phyloP scores from a whole-genome alignment of 2,329 filamentous ascomycete species.

The Aspergillus floridensis region DNA sequence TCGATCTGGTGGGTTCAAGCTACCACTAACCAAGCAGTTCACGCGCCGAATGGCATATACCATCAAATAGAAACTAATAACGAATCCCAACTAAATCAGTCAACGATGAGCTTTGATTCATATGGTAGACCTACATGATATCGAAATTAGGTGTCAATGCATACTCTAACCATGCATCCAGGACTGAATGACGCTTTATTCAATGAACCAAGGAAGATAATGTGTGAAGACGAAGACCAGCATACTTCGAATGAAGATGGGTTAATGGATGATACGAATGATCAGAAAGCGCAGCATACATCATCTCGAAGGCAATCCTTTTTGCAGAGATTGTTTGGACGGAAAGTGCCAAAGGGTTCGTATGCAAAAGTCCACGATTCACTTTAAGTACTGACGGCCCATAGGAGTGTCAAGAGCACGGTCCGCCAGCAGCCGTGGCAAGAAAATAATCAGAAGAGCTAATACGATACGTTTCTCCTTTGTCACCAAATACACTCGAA shows the following conservation, averaged over 20 bases:
- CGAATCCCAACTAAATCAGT: slow-evolving; percentile 8
- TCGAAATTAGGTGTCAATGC: background rate
- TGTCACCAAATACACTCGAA: slow-evolving; percentile 22
- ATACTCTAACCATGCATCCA: slow-evolving; percentile 1
- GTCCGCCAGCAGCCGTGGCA: slow-evolving; percentile 22
- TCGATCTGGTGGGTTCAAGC: background rate
- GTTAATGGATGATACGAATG: slow-evolving; percentile 7
- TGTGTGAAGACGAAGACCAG: slow-evolving; percentile 23
- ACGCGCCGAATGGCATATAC: slow-evolving; percentile 27
- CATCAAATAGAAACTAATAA: slow-evolving; percentile 14
- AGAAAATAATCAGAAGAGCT: slow-evolving; percentile 27
- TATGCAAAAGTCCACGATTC: background rate
- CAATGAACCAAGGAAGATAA: slow-evolving; percentile 12
- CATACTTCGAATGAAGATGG: slow-evolving; percentile 15
- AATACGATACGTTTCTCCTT: slow-evolving; percentile 32
- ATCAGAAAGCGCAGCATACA: slow-evolving; percentile 9
- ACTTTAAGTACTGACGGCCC: slow-evolving; percentile 5
- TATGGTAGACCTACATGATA: slow-evolving; percentile 13
- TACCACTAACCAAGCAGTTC: slow-evolving; percentile 20
- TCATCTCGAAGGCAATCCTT: slow-evolving; percentile 23
- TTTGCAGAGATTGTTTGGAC: slow-evolving; percentile 27
- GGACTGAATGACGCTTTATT: slow-evolving; percentile 9
- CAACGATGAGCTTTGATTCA: slow-evolving; percentile 16
- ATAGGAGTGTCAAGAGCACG: slow-evolving; percentile 25
- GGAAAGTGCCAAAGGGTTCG: slow-evolving; percentile 25